Percentiles rank a stretch among this genome's conserved stretches.
Evolutionary conservation across 306 rosid genomes (phyloP).

Genomic region (Potentilla sterilis): DNA sequence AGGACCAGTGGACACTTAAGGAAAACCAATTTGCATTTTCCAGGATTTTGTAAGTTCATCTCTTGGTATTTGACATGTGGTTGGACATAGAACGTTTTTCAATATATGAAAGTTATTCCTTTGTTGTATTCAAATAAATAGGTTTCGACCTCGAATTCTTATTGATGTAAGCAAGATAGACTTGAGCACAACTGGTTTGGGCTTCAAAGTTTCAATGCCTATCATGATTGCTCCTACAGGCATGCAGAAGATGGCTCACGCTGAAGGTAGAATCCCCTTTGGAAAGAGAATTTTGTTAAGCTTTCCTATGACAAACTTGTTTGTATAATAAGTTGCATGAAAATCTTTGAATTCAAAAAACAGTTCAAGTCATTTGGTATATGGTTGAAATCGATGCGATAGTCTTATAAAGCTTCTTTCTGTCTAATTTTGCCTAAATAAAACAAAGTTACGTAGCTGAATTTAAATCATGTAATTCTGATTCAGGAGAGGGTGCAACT

Average conservation of each 20-base stretch:
- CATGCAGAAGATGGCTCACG: slow-evolving; percentile 98
- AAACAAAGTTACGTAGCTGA: neutral
- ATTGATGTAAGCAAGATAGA: slow-evolving; percentile 89
- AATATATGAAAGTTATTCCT: too few relatives aligned
- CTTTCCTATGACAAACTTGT: neutral
- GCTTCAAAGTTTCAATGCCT: slow-evolving; percentile 92
- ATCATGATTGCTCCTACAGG: slow-evolving; percentile 98
- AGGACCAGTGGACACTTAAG: slow-evolving; percentile 88
- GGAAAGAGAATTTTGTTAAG: neutral
- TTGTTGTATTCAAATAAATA: slow-evolving; percentile 15
- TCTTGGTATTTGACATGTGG: neutral
- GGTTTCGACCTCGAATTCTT: slow-evolving; percentile 92
- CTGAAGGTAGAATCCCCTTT: slow-evolving; percentile 47
- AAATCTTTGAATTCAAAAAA: neutral
- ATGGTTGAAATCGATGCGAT: neutral
- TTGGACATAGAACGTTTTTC: too few relatives aligned
- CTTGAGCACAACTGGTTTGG: slow-evolving; percentile 71
- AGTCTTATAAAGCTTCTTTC: neutral
- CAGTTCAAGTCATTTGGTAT: neutral
- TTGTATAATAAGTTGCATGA: neutral
- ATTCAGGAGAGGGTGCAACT: slow-evolving; percentile 81
- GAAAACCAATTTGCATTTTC: slow-evolving; percentile 86
- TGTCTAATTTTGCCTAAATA: neutral
- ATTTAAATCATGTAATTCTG: slow-evolving; percentile 15
- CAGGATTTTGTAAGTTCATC: slow-evolving; percentile 67